These are phyloP conservation scores for Naganishia friedmannii DNA, from an alignment of 768 basidiomycete genomes.

Conservation along the genomic window DNA sequence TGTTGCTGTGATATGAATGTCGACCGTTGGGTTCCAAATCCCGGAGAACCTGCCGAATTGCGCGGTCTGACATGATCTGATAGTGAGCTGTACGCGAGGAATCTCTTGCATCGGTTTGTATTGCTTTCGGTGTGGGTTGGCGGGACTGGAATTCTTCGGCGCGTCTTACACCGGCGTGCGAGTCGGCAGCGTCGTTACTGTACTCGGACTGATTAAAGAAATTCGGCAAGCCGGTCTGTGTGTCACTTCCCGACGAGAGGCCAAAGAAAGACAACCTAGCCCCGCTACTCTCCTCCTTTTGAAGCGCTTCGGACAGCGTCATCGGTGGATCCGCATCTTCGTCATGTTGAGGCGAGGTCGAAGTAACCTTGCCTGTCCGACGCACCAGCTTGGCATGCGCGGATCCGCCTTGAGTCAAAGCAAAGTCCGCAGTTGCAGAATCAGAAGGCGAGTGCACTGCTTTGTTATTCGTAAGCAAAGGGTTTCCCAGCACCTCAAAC, in stretches of 20 bases:
- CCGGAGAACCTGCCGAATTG: not conserved
- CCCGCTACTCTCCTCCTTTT: constrained; percentile 14
- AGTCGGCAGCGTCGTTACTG: not conserved
- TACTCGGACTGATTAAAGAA: constrained; percentile 17
- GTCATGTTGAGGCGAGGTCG: constrained; percentile 15
- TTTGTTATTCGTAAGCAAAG: not conserved
- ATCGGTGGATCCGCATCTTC: constrained; percentile 28
- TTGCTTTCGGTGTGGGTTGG: not conserved
- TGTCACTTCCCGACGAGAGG: not conserved
- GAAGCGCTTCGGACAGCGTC: constrained; percentile 25
- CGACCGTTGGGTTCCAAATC: constrained; percentile 1
- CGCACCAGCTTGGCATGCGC: not conserved
- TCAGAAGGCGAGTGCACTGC: not conserved
- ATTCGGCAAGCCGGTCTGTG: constrained; percentile 2
- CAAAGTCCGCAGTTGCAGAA: not conserved
- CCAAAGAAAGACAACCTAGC: constrained; percentile 25
- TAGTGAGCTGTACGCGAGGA: not conserved
- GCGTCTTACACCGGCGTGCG: not conserved
- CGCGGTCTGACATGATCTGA: not conserved
- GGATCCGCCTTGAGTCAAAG: not conserved
- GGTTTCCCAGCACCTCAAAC: constrained; percentile 25
- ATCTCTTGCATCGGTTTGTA: constrained; percentile 6
- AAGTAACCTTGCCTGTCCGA: constrained; percentile 11
- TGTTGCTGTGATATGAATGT: constrained; percentile 15
- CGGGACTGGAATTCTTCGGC: constrained; percentile 17